These are phyloP conservation scores for Ustilaginoidea virens DNA, from an alignment of 2,329 filamentous ascomycete genomes.

Conservation along the genomic window DNA sequence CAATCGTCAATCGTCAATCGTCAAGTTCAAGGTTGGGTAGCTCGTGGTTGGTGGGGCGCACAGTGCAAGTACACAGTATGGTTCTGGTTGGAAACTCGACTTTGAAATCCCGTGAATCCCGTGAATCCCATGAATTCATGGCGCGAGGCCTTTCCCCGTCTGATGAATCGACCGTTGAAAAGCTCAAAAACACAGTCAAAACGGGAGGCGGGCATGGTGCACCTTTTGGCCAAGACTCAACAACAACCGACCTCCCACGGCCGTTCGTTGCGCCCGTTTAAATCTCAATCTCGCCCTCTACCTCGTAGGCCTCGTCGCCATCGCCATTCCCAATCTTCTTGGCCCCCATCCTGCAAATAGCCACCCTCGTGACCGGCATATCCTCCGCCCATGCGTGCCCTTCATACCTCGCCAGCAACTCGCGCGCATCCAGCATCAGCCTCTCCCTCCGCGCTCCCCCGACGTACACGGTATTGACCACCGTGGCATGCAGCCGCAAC, in stretches of 20 bases:
- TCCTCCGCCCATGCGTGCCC: slow-evolving; percentile 57
- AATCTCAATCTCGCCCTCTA: slow-evolving; percentile 31
- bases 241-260: not conserved
- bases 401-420: slow-evolving; percentile 41
- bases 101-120: too few species aligned
- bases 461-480: slow-evolving; percentile 75
- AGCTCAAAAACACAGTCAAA: too few species aligned
- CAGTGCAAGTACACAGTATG: too few species aligned
- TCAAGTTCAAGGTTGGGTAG: too few species aligned
- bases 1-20: too few species aligned
- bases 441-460: slow-evolving; percentile 24
- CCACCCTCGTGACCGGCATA: slow-evolving; percentile 52
- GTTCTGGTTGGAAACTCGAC: too few species aligned
- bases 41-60: too few species aligned
- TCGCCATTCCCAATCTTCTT: slow-evolving; percentile 42
- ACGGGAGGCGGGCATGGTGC: too few species aligned
- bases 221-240: not conserved
- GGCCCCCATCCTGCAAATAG: slow-evolving; percentile 80
- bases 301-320: slow-evolving; percentile 34
- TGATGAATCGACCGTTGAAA: too few species aligned
- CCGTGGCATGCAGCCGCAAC: slow-evolving; percentile 67
- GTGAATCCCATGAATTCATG: too few species aligned
- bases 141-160: too few species aligned
- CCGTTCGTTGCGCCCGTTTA: slow-evolving; percentile 8
- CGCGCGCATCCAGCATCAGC: slow-evolving; percentile 37